Conservation (phyloP, 139 green algal genomes). For the Chlorella sp. region DNA sequence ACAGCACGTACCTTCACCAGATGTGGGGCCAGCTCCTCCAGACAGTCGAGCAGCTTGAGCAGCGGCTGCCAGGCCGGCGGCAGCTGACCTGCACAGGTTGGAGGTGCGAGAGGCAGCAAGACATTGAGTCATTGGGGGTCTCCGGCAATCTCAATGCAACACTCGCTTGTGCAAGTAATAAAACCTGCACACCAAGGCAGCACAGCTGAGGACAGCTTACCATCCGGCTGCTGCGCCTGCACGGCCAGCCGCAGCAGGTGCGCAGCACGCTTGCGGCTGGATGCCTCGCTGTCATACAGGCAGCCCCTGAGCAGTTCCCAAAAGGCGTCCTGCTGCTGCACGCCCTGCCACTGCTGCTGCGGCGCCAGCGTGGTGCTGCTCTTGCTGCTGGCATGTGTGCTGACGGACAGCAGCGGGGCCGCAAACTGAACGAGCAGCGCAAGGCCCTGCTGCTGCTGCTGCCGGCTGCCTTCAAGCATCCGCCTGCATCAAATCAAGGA, state of each 20-base stretch:
- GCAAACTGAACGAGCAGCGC: slow-evolving; percentile 39
- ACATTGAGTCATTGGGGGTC: too few species aligned
- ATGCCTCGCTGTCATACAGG: slow-evolving; percentile 3
- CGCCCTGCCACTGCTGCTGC: not conserved
- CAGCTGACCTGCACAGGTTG: not conserved
- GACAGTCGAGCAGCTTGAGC: slow-evolving; percentile 30
- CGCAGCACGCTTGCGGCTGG: slow-evolving; percentile 40
- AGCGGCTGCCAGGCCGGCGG: slow-evolving; percentile 22
- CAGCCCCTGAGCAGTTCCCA: slow-evolving; percentile 20
- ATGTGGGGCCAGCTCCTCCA: slow-evolving; percentile 45
- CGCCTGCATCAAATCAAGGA: not conserved
- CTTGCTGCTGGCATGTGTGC: not conserved
- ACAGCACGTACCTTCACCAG: slow-evolving; percentile 21
- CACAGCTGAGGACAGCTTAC: not conserved
- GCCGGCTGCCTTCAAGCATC: not conserved
- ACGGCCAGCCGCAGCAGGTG: slow-evolving; percentile 31
- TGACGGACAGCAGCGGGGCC: not conserved
- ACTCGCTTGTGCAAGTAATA: too few species aligned
- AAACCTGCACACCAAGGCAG: too few species aligned
- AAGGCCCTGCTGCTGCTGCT: slow-evolving; percentile 6
- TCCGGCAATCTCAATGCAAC: too few species aligned
- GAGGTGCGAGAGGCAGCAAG: not conserved
- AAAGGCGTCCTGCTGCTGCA: not conserved
- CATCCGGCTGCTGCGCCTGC: not conserved
- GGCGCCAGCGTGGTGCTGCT: not conserved